Evolutionary conservation across 108 stramenopile genomes (phyloP), one percentile per base, ranked within the genome.

Genomic region (Nitzschia putrida): DNA sequence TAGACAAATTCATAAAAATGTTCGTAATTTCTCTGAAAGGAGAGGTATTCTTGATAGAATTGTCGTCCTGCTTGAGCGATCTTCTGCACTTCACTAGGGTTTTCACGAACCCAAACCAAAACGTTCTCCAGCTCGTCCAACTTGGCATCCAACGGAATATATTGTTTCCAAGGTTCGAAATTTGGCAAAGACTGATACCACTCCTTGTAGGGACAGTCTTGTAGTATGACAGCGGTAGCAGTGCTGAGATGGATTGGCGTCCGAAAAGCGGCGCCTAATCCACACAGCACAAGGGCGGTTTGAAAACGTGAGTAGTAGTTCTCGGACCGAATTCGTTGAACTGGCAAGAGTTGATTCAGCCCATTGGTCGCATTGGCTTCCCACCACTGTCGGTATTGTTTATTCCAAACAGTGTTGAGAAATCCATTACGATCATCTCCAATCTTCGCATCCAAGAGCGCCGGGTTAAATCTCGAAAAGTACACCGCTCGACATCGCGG

Each of bases 241-340:
- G 57, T 53, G 22, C 64, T 66, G 39, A 78, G 41, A 45, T 68
- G 64, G 18, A 51, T 67, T 2, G 65, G 39, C 8, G 71, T 72
- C 21, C 77, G 77, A 78, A 72, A 78, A 57, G 77, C 77, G 16
- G 77, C 77, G 34, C 77, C 77, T 13, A 64, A 34, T 29, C 77
- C 71, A 24, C 77, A 69, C 61, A 77, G 24, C 16, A 77, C 69
- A 0, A 77, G 24, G 8, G 39, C 66, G 0, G 54, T 45, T 52
- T 70, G 61, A 58, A 57, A 77, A 1, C 71, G 51, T 3, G 76
- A 64, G 40, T 77, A 77, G 47, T 77, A 77, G n/a, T 65, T 55
- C 7, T 13, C 8, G 16, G 42, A 25, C 13, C 57, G 59, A 34
- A 76, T 76, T 13, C 39, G 4, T 22, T 63, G 53, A 6, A 61